These are phyloP conservation scores for Termitomyces sp. DNA, from an alignment of 768 basidiomycete genomes.

Conservation along the genomic window DNA sequence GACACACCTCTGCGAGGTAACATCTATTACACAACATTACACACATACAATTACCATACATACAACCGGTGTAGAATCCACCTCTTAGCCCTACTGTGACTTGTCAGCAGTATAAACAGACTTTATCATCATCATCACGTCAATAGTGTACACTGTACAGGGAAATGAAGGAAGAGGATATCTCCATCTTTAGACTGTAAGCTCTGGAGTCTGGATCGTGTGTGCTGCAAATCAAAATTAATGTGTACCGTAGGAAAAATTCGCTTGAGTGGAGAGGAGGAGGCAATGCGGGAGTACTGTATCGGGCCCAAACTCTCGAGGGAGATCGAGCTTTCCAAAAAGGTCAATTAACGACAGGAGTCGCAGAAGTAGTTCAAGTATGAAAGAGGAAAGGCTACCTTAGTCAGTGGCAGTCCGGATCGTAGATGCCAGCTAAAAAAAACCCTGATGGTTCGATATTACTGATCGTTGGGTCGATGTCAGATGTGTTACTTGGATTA, in stretches of 20 bases:
- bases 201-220: neutral
- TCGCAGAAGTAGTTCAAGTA: constrained; percentile 1
- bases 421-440: constrained; percentile 11
- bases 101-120: no score
- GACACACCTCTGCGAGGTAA: no score
- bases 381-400: constrained; percentile 5
- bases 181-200: neutral
- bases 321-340: constrained; percentile 4
- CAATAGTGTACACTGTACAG: neutral
- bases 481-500: constrained; percentile 11
- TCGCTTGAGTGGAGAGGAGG: constrained; percentile 5
- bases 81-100: no score
- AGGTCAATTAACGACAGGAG: constrained; percentile 10
- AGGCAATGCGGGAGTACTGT: constrained; percentile 5
- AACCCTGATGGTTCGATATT: neutral
- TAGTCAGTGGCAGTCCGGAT: constrained; percentile 5
- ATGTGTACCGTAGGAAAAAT: constrained; percentile 17
- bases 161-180: neutral
- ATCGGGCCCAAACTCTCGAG: constrained; percentile 7
- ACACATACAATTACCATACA: no score
- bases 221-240: neutral
- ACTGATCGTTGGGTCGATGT: neutral
- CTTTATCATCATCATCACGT: neutral
- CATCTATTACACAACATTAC: no score
- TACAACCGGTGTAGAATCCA: no score